Percentiles rank a stretch among this genome's conserved stretches.
These are phyloP conservation scores for Dendryphion nanum DNA, from an alignment of 2,329 filamentous ascomycete species.

Conservation along the genomic window DNA sequence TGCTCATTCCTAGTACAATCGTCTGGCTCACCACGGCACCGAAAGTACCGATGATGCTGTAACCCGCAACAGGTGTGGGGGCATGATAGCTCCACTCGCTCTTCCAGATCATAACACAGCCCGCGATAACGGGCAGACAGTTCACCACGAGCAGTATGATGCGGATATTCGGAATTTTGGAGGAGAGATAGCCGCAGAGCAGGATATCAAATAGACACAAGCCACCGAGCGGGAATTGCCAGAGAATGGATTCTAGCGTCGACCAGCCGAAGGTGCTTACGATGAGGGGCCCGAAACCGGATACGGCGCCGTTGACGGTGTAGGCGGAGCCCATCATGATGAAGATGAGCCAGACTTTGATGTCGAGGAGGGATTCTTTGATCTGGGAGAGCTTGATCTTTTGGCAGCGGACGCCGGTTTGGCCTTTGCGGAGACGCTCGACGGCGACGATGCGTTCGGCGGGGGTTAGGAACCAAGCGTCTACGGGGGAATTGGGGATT, in stretches of 20 bases:
- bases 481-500: constrained; percentile 64
- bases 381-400: constrained; percentile 54
- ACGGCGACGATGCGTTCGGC: constrained; percentile 60
- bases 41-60: constrained; percentile 71
- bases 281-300: constrained; percentile 38
- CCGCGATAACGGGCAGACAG: constrained; percentile 72
- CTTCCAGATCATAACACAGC: constrained; percentile 74
- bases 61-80: constrained; percentile 66
- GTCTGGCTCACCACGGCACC: constrained; percentile 67
- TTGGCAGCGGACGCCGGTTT: constrained; percentile 53
- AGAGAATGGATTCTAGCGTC: constrained; percentile 41
- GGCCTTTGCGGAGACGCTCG: constrained; percentile 46
- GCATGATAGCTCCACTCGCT: constrained; percentile 62
- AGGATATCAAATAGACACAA: constrained; percentile 68
- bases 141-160: constrained; percentile 64
- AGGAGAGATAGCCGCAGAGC: constrained; percentile 63
- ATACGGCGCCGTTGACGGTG: constrained; percentile 50
- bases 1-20: constrained; percentile 60
- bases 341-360: constrained; percentile 43
- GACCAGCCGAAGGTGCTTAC: constrained; percentile 45
- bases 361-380: constrained; percentile 47
- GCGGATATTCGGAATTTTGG: constrained; percentile 60
- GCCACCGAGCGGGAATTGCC: constrained; percentile 72
- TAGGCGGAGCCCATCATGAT: constrained; percentile 53
- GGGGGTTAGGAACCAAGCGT: constrained; percentile 66